Base-by-base conservation (phyloP, 1,284 basidiomycete genomes). In the Microbotryum intermedium region DNA sequence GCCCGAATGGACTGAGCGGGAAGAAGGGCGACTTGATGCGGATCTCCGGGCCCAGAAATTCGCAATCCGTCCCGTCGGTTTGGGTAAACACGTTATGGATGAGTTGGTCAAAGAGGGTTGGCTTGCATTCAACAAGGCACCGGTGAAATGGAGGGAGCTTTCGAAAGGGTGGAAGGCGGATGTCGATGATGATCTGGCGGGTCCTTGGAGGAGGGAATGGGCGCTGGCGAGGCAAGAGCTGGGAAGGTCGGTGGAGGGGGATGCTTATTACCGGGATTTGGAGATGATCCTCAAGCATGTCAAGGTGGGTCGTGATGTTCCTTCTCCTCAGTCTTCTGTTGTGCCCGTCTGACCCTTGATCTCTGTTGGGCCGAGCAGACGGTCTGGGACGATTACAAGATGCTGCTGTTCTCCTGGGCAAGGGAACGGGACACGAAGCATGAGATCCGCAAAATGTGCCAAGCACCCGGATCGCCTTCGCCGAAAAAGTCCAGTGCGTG, bases 381-480 rank as follows among this genome's bases (percentile, higher is more conserved):
- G 11, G 34, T 16, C 34, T 39, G 34, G 34, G 10, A 3, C 13
- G 11, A 39, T 20, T 65, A 58, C 47, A 48, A 46, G 49, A 9
- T 20, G 0, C 20, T 60, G 9, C 26, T 53, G 20, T 2, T 0
- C 2, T 3, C 3, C 2, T 66, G 60, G 64, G 9, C 3, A 0
- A 49, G 44, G 20, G 50, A 53, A 2, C 16, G 26, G 18, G 53
- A 59, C 18, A 11, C 5, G 4, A 26, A 39, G 13, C 18, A 50
- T 13, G 1, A 2, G 10, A 23, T 23, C n/a, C 30, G 20, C 0
- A 21, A 30, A 1, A 30, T 23, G 18, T 10, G 28, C 2, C 8
- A 13, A 16, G 55, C 53, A 6, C 53, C 53, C 11, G 61, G 64
- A 4, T 66, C 64, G 9, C 64, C 64, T 2, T 61, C 58, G 7